Percentiles rank a stretch among this genome's conserved stretches.
These are phyloP conservation scores for Mortierella sp. DNA, from an alignment of 371 early-diverging fungal species.

Conservation along the genomic window DNA sequence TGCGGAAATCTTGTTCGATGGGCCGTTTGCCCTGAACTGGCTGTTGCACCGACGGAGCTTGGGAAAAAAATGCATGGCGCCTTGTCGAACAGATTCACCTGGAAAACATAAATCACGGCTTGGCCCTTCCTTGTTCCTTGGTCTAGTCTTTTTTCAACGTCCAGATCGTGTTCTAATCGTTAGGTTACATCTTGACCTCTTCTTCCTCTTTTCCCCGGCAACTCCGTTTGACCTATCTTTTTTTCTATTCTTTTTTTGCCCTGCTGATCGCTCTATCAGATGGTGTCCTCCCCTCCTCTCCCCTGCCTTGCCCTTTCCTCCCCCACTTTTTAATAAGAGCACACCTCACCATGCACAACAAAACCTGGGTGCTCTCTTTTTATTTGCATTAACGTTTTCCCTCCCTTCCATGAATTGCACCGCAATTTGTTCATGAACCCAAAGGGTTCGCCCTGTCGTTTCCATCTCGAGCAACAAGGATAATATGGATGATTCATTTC, in stretches of 20 bases:
- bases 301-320: neutral
- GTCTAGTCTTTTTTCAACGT: neutral
- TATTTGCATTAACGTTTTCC: neutral
- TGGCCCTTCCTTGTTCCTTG: neutral
- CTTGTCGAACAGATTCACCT: no score
- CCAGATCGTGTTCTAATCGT: neutral
- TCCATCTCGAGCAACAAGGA: neutral
- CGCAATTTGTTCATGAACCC: no score
- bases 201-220: neutral
- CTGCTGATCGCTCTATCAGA: slow-evolving; percentile 8
- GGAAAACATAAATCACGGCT: no score
- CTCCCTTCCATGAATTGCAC: neutral
- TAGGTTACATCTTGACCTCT: neutral
- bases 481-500: neutral
- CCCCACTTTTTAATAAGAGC: no score
- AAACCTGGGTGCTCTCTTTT: neutral
- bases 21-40: neutral
- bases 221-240: neutral
- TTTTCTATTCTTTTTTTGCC: neutral
- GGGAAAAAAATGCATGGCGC: neutral
- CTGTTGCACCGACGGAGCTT: neutral
- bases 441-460: no score
- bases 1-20: no score
- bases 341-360: neutral
- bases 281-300: neutral